Conservation (phyloP, 768 basidiomycete genomes). For the Serendipita sp. region DNA sequence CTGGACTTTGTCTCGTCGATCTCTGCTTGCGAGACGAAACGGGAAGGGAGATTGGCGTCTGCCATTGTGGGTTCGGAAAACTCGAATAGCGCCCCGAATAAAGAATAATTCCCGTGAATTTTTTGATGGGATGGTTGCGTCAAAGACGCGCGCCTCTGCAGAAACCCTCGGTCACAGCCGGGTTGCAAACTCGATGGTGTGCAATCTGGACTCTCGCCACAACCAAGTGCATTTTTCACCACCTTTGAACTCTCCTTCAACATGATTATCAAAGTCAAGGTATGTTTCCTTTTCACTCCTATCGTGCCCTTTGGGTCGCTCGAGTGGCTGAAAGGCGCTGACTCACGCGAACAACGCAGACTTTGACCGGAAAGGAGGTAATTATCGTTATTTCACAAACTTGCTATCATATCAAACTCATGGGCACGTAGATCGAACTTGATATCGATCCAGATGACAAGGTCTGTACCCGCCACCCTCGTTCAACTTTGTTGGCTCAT, state of each 20-base stretch:
- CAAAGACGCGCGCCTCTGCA: background rate
- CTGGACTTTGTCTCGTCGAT: conserved; percentile 50
- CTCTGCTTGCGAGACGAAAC: conserved; percentile 69
- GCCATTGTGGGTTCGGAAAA: too few species aligned
- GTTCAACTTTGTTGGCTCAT: background rate
- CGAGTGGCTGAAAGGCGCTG: background rate
- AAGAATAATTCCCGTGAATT: background rate
- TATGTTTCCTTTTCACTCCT: conserved; percentile 18
- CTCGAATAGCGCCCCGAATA: background rate
- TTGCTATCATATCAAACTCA: background rate
- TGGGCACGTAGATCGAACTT: conserved; percentile 60
- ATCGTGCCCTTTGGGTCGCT: too few species aligned
- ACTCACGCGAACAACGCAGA: conserved; percentile 32
- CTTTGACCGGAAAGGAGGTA: conserved; percentile 95
- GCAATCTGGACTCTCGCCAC: background rate
- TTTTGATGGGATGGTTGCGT: background rate
- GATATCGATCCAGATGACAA: conserved; percentile 86
- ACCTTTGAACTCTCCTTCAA: conserved; percentile 9
- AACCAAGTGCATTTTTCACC: background rate
- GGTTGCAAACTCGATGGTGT: too few species aligned
- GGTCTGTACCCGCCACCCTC: conserved; percentile 27
- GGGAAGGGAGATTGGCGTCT: conserved; percentile 25
- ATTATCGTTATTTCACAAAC: conserved; percentile 11
- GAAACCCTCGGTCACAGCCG: too few species aligned
- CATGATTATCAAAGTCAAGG: conserved; percentile 91